phyloP scores from a whole-genome alignment of 768 basidiomycete genomes.

The Xerocomellus dryophilus region DNA sequence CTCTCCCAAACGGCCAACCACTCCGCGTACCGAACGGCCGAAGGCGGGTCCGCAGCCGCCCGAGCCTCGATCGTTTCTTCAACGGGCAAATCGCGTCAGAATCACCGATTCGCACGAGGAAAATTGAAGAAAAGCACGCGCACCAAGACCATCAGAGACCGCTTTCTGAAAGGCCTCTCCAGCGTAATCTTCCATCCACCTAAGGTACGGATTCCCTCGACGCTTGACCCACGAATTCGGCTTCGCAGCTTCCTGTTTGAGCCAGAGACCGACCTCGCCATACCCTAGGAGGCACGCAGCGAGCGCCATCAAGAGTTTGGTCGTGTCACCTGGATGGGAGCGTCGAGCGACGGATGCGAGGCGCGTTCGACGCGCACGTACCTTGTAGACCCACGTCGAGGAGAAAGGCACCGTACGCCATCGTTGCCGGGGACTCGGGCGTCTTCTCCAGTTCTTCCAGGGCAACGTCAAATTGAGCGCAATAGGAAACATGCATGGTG shows the following conservation, averaged over 20 bases:
- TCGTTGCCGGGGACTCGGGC: constrained; percentile 67
- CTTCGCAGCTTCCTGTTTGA: constrained; percentile 53
- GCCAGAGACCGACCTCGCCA: constrained; percentile 86
- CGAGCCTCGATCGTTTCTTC: constrained; percentile 72
- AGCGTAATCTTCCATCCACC: constrained; percentile 79
- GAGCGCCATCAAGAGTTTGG: constrained; percentile 73
- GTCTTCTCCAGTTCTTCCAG: constrained; percentile 57
- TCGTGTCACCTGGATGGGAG: constrained; percentile 54
- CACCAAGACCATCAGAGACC: constrained; percentile 72
- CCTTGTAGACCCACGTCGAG: constrained; percentile 68
- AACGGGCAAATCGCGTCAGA: background rate
- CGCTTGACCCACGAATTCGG: constrained; percentile 51
- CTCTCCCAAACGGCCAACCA: constrained; percentile 73
- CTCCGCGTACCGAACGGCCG: constrained; percentile 52
- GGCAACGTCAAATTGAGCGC: constrained; percentile 66
- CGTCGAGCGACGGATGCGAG: background rate
- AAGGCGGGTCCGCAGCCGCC: constrained; percentile 62
- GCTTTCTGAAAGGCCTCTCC: constrained; percentile 70
- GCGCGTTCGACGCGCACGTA: background rate
- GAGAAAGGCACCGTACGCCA: constrained; percentile 85
- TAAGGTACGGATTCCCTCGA: constrained; percentile 69
- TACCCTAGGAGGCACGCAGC: constrained; percentile 88
- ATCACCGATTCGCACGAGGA: background rate
- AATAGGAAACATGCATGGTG: constrained; percentile 67
- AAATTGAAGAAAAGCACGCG: constrained; percentile 28